These are phyloP conservation scores for Aspergillus viridinutans DNA, from an alignment of 2,329 filamentous ascomycete species.

Conservation along the genomic window DNA sequence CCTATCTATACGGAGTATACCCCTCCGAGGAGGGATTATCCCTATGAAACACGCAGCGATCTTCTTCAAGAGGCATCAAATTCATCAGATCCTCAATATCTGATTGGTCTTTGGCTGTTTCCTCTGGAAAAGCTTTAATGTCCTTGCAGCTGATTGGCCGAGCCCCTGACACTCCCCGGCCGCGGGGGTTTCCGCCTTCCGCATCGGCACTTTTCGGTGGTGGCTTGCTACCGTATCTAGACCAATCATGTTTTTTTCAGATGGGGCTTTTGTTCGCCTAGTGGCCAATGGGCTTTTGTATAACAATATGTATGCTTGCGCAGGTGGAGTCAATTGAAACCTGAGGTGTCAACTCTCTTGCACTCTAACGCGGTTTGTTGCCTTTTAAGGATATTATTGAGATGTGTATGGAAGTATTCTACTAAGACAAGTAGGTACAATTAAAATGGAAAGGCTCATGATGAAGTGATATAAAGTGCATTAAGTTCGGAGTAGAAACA, in stretches of 20 bases:
- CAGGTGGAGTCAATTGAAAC: background rate
- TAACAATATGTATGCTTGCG: background rate
- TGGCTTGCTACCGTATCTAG: conserved; percentile 16
- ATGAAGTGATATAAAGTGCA: no score
- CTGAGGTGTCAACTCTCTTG: background rate
- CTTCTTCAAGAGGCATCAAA: background rate
- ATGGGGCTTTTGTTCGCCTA: background rate
- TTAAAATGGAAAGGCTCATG: no score
- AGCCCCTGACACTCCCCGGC: background rate
- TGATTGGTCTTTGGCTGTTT: background rate
- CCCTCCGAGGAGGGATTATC: background rate
- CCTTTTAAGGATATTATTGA: no score
- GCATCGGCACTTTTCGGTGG: no score
- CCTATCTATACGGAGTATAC: background rate
- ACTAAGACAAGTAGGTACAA: no score
- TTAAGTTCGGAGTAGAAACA: no score
- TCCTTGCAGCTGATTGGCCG: conserved; percentile 6
- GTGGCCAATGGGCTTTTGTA: background rate
- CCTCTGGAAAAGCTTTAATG: conserved; percentile 4
- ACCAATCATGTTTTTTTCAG: background rate
- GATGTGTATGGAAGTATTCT: no score
- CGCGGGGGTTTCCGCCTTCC: no score
- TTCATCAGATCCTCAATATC: background rate
- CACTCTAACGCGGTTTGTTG: no score
- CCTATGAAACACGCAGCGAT: background rate